Evolutionary conservation across 805 yeast genomes (phyloP).

Genomic region (Wickerhamomyces sydowiorum): DNA sequence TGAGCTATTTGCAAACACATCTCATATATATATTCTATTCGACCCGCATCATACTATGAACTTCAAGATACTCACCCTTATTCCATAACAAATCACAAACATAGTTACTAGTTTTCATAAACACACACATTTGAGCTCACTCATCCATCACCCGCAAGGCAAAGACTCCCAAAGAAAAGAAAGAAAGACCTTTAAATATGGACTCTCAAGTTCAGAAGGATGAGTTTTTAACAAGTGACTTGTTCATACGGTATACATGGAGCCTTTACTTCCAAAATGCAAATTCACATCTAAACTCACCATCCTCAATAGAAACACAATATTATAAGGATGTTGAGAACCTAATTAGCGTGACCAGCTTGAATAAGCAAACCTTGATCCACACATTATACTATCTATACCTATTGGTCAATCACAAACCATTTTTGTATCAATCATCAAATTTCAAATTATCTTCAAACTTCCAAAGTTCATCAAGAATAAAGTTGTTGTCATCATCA

Average conservation of each 20-base stretch:
- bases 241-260: neutral
- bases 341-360: conserved; percentile 14
- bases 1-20: no score
- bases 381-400: conserved; percentile 16
- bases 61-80: no score
- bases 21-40: no score
- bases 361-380: conserved; percentile 10
- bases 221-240: neutral
- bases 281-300: neutral
- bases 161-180: no score
- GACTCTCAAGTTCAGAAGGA: no score
- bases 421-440: conserved; percentile 3
- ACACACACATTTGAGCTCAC: no score
- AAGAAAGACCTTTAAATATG: no score
- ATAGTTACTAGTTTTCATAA: no score
- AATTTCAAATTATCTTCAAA: neutral
- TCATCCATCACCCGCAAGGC: no score
- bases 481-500: conserved; percentile 6
- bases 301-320: neutral
- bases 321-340: conserved; percentile 6
- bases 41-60: no score
- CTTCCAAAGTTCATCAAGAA: conserved; percentile 5
- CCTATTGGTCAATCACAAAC: conserved; percentile 11
- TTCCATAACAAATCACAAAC: no score
- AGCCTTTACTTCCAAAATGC: neutral